Conservation (phyloP, 2,329 filamentous ascomycete genomes). For the Epichloe sibirici region DNA sequence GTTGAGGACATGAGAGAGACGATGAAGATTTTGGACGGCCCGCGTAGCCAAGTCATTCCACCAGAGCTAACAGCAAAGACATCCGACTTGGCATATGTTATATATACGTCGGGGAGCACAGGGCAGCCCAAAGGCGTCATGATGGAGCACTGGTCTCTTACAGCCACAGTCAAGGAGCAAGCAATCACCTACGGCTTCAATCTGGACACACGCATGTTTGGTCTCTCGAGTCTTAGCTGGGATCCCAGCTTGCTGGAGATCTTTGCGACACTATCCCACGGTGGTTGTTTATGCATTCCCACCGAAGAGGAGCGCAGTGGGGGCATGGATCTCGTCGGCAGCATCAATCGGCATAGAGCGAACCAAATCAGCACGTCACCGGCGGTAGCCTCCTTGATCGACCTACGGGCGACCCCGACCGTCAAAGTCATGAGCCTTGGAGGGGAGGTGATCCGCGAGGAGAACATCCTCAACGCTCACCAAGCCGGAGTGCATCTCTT, state of each 20-base stretch:
- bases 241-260: not conserved
- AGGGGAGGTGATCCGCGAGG: not conserved
- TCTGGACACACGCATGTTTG: not conserved
- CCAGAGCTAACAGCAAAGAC: not conserved
- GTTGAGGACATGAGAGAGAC: not conserved
- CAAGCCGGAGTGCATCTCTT: not conserved
- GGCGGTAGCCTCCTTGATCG: not conserved
- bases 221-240: not conserved
- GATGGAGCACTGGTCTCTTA: conserved; percentile 10
- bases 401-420: not conserved
- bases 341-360: not conserved
- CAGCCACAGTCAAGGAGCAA: not conserved
- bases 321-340: not conserved
- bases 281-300: not conserved
- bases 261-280: not conserved
- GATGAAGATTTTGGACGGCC: not conserved
- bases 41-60: not conserved
- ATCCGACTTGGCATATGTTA: conserved; percentile 8
- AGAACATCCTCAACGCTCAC: conserved; percentile 1
- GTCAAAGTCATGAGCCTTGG: not conserved
- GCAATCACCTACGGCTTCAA: conserved; percentile 4
- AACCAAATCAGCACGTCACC: not conserved
- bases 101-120: conserved; percentile 15
- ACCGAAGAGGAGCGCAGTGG: not conserved
- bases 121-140: conserved; percentile 13